These are phyloP conservation scores for Agroathelia rolfsii DNA, from an alignment of 1,284 basidiomycete species.

Conservation along the genomic window DNA sequence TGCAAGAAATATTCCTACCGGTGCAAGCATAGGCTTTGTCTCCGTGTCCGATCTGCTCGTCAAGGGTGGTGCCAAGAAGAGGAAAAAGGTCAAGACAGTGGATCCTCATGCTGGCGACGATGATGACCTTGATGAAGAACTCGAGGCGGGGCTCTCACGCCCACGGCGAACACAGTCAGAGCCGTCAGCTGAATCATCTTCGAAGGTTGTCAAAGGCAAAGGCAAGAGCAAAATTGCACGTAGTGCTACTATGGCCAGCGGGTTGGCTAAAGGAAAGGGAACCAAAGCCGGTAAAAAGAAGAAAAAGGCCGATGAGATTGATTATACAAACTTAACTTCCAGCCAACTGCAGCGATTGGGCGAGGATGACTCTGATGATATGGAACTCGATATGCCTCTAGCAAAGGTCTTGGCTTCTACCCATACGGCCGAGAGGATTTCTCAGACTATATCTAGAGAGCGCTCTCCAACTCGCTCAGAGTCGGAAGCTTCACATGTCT, in stretches of 20 bases:
- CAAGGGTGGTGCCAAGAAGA: constrained; percentile 32
- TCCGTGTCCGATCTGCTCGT: constrained; percentile 48
- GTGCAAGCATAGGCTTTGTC: constrained; percentile 55
- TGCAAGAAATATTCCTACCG: constrained; percentile 54
- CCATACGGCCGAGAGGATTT: too few species aligned
- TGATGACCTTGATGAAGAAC: constrained; percentile 52
- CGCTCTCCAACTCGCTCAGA: too few species aligned
- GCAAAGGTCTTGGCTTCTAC: too few species aligned
- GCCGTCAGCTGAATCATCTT: constrained; percentile 19
- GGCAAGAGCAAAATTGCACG: constrained; percentile 28
- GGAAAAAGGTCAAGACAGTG: too few species aligned
- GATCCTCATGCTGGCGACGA: constrained; percentile 52
- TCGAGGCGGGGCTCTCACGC: constrained; percentile 37
- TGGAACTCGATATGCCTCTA: constrained; percentile 35
- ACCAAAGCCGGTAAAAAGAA: too few species aligned
- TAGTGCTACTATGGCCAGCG: constrained; percentile 24
- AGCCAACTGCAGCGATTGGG: constrained; percentile 33
- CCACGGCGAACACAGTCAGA: constrained; percentile 42
- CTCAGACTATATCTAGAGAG: too few species aligned
- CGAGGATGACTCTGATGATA: constrained; percentile 45
- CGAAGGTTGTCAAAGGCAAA: constrained; percentile 19
- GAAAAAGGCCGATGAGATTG: constrained; percentile 12
- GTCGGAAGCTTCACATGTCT: too few species aligned
- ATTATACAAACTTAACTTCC: constrained; percentile 14
- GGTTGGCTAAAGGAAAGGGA: constrained; percentile 20